Percentiles rank a stretch among this genome's conserved stretches.
These are phyloP conservation scores for Rubroboletus satanas DNA, from an alignment of 768 basidiomycete species.

Conservation along the genomic window DNA sequence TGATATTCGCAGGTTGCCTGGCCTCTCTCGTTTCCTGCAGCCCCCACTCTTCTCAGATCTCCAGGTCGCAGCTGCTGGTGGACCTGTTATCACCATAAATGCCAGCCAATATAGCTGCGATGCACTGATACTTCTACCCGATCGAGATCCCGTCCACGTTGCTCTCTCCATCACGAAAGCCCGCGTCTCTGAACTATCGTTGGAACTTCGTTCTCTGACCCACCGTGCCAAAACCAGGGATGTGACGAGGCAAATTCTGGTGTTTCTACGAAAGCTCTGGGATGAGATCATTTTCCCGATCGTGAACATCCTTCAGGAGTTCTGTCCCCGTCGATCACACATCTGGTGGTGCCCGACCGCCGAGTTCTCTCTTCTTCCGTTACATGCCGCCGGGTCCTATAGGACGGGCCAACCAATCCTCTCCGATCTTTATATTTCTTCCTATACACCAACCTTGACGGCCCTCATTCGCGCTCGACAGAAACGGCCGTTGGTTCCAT, in stretches of 20 bases:
- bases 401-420: neutral
- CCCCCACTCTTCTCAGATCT: too few relatives aligned
- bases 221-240: neutral
- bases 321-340: neutral
- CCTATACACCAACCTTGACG: neutral
- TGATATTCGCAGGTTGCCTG: slow-evolving; percentile 15
- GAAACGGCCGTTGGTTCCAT: neutral
- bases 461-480: neutral
- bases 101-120: slow-evolving; percentile 13
- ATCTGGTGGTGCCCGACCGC: slow-evolving; percentile 17
- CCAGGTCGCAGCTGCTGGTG: slow-evolving; percentile 16
- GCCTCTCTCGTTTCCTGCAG: slow-evolving; percentile 28
- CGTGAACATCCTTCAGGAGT: neutral
- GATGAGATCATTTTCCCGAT: slow-evolving; percentile 14
- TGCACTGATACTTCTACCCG: slow-evolving; percentile 9
- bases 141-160: too few relatives aligned
- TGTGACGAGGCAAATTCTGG: neutral
- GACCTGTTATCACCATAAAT: slow-evolving; percentile 36
- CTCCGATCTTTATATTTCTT: too few relatives aligned
- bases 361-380: slow-evolving; percentile 3
- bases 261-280: slow-evolving; percentile 20
- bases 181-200: neutral
- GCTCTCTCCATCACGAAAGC: neutral
- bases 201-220: neutral
- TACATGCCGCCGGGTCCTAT: neutral